These are phyloP conservation scores for Colletotrichum somersetense DNA, from an alignment of 2,329 filamentous ascomycete genomes.

Conservation along the genomic window DNA sequence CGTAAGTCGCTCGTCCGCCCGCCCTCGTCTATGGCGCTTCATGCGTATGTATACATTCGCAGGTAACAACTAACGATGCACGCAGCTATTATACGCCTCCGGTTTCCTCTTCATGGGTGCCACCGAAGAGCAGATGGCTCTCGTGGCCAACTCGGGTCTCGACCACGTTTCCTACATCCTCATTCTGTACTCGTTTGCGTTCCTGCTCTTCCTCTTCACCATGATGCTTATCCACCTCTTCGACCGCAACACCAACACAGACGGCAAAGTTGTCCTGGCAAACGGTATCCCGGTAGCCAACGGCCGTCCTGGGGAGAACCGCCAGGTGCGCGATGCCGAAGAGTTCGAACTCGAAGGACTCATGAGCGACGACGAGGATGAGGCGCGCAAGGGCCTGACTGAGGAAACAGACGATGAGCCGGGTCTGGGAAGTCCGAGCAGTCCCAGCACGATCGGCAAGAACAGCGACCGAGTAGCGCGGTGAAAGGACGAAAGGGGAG, in stretches of 20 bases:
- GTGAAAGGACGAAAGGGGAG: conserved; percentile 9
- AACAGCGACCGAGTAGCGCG: conserved; percentile 55
- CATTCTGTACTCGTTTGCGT: conserved; percentile 90
- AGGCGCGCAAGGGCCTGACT: conserved; percentile 62
- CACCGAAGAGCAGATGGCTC: conserved; percentile 93
- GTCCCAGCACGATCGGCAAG: conserved; percentile 59
- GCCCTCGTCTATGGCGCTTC: no score
- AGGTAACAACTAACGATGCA: conserved; percentile 42
- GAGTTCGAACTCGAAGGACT: conserved; percentile 89
- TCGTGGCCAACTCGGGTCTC: conserved; percentile 79
- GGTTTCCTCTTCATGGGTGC: conserved; percentile 98
- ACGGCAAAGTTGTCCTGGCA: conserved; percentile 52
- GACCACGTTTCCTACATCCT: conserved; percentile 94
- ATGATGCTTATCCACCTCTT: conserved; percentile 90
- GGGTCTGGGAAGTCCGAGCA: conserved; percentile 49
- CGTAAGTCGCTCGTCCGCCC: conserved; percentile 58
- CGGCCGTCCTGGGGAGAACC: conserved; percentile 59
- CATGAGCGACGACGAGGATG: conserved; percentile 84
- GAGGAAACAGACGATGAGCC: conserved; percentile 79
- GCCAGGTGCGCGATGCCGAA: conserved; percentile 78
- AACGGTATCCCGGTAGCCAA: conserved; percentile 53
- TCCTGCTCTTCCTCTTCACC: conserved; percentile 90
- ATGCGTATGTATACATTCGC: neutral
- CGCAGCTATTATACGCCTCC: conserved; percentile 86
- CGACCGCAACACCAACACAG: conserved; percentile 68